Evolutionary conservation across 2,329 filamentous ascomycete genomes (phyloP).

Genomic region (Fusarium tricinctum): DNA sequence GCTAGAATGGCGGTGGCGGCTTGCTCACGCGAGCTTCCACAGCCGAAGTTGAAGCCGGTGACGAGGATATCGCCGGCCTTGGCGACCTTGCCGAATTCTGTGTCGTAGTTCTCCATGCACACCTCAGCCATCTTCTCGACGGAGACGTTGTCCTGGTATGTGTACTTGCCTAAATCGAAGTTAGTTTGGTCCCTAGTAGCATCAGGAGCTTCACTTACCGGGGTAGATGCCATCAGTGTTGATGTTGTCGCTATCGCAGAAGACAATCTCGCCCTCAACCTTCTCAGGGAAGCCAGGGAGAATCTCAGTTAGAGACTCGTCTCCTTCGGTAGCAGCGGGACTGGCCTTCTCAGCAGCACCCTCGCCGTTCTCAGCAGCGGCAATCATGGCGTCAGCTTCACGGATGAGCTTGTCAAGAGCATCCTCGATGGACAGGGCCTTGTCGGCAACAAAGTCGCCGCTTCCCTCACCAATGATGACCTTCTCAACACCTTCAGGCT

Average conservation of each 20-base stretch:
- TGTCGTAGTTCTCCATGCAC: conserved; percentile 95
- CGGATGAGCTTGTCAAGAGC: conserved; percentile 79
- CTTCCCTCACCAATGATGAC: conserved; percentile 80
- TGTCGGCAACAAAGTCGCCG: conserved; percentile 73
- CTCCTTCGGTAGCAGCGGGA: conserved; percentile 43
- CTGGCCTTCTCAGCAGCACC: not conserved
- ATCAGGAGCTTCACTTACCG: conserved; percentile 66
- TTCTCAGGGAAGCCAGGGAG: conserved; percentile 89
- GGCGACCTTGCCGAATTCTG: conserved; percentile 73
- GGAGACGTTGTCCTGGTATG: conserved; percentile 88
- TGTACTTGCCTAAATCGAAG: conserved; percentile 74
- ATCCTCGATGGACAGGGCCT: conserved; percentile 75
- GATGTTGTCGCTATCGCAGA: conserved; percentile 65
- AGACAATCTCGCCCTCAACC: conserved; percentile 88
- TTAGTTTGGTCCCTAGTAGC: not conserved
- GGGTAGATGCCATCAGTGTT: conserved; percentile 95
- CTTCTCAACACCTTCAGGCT: conserved; percentile 76
- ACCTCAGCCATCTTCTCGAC: conserved; percentile 86
- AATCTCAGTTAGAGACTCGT: conserved; percentile 73
- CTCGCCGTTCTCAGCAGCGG: conserved; percentile 63
- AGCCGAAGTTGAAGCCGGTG: conserved; percentile 89
- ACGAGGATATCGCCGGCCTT: conserved; percentile 84
- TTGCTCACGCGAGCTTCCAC: conserved; percentile 79
- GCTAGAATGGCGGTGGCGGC: conserved; percentile 89
- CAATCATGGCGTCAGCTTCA: conserved; percentile 75